These are phyloP conservation scores for Linanthus parryae DNA, from an alignment of 148 eudicot species.

Conservation along the genomic window DNA sequence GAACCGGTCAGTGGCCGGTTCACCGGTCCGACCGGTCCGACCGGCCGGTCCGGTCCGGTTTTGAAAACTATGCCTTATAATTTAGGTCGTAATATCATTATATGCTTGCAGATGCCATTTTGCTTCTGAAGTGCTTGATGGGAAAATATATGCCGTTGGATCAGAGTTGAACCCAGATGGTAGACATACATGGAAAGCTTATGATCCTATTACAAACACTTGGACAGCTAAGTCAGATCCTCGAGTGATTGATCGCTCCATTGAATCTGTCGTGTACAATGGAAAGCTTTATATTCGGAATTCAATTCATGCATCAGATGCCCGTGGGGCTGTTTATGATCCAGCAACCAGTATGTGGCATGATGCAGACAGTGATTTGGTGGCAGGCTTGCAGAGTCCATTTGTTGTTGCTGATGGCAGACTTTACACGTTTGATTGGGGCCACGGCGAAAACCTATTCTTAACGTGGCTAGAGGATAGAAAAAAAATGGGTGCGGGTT, in stretches of 20 bases:
- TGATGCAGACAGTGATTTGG: constrained; percentile 56
- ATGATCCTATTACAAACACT: constrained; percentile 29
- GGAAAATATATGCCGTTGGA: constrained; percentile 75
- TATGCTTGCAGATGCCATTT: constrained; percentile 73
- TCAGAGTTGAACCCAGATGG: constrained; percentile 63
- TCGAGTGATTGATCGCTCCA: constrained; percentile 49
- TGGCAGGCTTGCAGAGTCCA: constrained; percentile 68
- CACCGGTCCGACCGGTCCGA: too few relatives aligned
- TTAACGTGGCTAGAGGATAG: constrained; percentile 65
- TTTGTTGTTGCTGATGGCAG: constrained; percentile 49
- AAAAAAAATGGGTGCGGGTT: constrained; percentile 51
- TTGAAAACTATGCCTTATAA: too few relatives aligned
- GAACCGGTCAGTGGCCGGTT: too few relatives aligned
- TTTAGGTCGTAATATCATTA: too few relatives aligned
- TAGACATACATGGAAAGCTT: constrained; percentile 68
- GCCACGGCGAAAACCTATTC: constrained; percentile 57
- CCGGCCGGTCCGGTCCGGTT: too few relatives aligned
- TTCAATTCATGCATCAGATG: constrained; percentile 51
- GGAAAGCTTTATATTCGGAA: constrained; percentile 59
- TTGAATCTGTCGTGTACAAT: constrained; percentile 56
- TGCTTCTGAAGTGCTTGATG: constrained; percentile 59
- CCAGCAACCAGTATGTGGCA: constrained; percentile 58
- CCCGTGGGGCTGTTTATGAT: constrained; percentile 48
- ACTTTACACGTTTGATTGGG: constrained; percentile 70
- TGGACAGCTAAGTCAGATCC: constrained; percentile 63